phyloP scores from a whole-genome alignment of 257 asterid species.

The Apocynum venetum region DNA sequence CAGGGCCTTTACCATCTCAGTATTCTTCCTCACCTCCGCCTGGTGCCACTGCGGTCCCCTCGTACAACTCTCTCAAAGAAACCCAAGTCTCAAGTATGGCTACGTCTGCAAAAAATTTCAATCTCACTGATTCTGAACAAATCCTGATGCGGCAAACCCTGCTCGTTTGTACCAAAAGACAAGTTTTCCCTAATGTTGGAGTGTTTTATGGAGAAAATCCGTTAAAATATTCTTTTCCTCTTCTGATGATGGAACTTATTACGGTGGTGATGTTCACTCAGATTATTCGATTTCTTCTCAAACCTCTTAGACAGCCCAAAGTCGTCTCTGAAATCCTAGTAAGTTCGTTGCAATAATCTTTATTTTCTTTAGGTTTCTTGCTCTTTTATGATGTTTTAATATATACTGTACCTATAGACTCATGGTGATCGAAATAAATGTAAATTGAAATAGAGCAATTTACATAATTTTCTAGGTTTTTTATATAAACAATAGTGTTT shows the following conservation, averaged over 20 bases:
- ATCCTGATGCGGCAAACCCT: slow-evolving; percentile 3
- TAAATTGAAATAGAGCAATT: not conserved
- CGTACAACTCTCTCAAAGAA: not conserved
- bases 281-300: slow-evolving; percentile 46
- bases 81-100: not conserved
- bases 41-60: no score
- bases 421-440: not conserved
- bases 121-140: not conserved
- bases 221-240: slow-evolving; percentile 47
- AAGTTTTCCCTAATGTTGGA: slow-evolving; percentile 41
- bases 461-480: not conserved
- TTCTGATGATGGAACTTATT: slow-evolving; percentile 39
- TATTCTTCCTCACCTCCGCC: no score
- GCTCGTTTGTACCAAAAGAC: slow-evolving; percentile 33
- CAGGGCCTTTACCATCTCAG: not conserved
- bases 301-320: slow-evolving; percentile 72
- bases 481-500: no score
- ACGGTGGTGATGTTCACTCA: slow-evolving; percentile 34
- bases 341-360: slow-evolving; percentile 24
- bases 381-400: no score
- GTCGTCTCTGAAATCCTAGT: slow-evolving; percentile 63
- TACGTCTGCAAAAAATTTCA: not conserved
- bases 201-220: slow-evolving; percentile 78
- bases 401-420: no score
- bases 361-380: no score